Conservation (phyloP, 345 rosid species). For the Brassica carinata region DNA sequence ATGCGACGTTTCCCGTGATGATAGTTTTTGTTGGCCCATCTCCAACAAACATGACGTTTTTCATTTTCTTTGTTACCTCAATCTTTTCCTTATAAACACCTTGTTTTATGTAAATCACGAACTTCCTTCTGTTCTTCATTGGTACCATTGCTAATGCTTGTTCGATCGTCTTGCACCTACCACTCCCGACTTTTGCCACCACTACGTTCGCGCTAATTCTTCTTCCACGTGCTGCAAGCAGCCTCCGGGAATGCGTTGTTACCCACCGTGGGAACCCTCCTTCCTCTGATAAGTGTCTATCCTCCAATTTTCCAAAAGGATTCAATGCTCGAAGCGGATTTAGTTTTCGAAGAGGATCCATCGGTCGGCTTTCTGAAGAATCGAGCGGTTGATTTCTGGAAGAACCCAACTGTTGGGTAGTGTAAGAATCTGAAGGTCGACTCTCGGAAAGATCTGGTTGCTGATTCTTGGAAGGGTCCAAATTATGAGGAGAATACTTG, state of each 20-base stretch:
- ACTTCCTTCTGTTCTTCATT: conserved; percentile 32
- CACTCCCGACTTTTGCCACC: conserved; percentile 75
- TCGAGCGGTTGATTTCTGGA: not conserved
- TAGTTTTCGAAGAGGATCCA: conserved; percentile 24
- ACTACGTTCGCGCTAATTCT: conserved; percentile 47
- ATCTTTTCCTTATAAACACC: conserved; percentile 70
- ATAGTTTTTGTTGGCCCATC: conserved; percentile 74
- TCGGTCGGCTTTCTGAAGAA: not conserved
- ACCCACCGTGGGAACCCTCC: conserved; percentile 30
- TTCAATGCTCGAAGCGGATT: conserved; percentile 2
- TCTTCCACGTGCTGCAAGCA: conserved; percentile 29
- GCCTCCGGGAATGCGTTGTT: conserved; percentile 9
- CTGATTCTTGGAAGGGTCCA: not conserved
- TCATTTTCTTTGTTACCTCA: conserved; percentile 37
- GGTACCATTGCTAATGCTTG: conserved; percentile 66
- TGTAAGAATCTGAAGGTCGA: not conserved
- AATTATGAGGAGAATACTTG: not conserved
- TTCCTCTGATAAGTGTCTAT: conserved; percentile 14
- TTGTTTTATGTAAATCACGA: conserved; percentile 65
- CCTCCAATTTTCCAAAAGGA: not conserved
- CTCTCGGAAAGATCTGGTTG: not conserved
- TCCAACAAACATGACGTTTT: conserved; percentile 62
- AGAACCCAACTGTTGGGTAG: not conserved
- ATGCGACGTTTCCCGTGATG: conserved; percentile 60
- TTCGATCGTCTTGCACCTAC: conserved; percentile 53